Conservation (phyloP, 75 land plant species). For the Selaginella tamariscina region DNA sequence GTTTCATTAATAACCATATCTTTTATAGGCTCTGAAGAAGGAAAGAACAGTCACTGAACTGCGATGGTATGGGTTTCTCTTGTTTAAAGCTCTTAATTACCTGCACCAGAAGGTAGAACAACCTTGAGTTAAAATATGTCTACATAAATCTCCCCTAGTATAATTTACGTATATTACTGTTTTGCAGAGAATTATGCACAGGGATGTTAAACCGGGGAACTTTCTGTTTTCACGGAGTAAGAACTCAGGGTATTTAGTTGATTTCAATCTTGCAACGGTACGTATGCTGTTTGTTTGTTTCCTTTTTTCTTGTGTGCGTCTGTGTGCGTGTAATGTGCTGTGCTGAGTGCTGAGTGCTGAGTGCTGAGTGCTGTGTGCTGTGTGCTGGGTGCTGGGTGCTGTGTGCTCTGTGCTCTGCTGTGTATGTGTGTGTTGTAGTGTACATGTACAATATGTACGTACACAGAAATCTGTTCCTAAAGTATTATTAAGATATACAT, state of each 20-base stretch:
- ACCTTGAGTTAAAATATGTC: background rate
- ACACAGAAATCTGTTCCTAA: too few species aligned
- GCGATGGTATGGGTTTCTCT: conserved; percentile 67
- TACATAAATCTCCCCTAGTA: background rate
- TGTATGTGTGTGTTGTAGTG: too few species aligned
- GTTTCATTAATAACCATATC: background rate
- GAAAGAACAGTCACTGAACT: conserved; percentile 59
- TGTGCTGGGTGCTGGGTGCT: too few species aligned
- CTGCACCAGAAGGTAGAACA: conserved; percentile 55
- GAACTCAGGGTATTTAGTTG: conserved; percentile 66
- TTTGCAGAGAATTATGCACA: conserved; percentile 69
- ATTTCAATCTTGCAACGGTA: conserved; percentile 88
- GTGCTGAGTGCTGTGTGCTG: too few species aligned
- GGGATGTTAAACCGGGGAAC: conserved; percentile 95
- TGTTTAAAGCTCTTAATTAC: conserved; percentile 70
- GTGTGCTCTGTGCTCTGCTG: too few species aligned
- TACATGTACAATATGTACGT: too few species aligned
- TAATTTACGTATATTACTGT: background rate
- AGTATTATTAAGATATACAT: too few species aligned
- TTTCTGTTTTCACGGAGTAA: conserved; percentile 69
- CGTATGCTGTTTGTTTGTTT: too few species aligned
- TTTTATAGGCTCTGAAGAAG: conserved; percentile 49
- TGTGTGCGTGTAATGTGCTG: too few species aligned
- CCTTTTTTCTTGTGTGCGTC: too few species aligned
- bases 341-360: too few species aligned